Percentiles rank a stretch among this genome's conserved stretches.
Conservation (phyloP, 2,329 filamentous ascomycete genomes). For the Massarina eburnea region DNA sequence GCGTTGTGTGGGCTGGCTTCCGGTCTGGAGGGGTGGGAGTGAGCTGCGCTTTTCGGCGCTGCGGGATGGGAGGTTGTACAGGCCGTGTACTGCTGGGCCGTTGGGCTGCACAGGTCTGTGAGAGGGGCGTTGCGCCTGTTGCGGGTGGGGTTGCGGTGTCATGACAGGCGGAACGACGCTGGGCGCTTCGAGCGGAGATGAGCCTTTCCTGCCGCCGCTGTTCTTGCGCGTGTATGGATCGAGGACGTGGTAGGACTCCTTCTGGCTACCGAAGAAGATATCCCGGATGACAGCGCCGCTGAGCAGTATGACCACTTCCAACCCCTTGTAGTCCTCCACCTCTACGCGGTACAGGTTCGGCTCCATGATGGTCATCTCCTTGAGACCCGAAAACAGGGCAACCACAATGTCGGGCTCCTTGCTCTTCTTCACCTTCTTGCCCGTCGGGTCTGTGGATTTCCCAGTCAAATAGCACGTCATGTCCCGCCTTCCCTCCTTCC, state of each 20-base stretch:
- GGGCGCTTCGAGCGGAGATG: slow-evolving; percentile 32
- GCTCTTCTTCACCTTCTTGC: slow-evolving; percentile 66
- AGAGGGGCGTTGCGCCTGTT: slow-evolving; percentile 24
- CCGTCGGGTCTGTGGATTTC: slow-evolving; percentile 65
- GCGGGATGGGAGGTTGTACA: slow-evolving; percentile 18
- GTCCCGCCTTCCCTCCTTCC: slow-evolving; percentile 84
- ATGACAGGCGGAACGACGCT: slow-evolving; percentile 34
- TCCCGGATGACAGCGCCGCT: slow-evolving; percentile 63
- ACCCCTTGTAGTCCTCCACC: slow-evolving; percentile 88
- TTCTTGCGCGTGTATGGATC: slow-evolving; percentile 46
- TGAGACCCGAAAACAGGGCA: slow-evolving; percentile 73
- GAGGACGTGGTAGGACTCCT: slow-evolving; percentile 77
- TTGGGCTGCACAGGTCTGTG: slow-evolving; percentile 18
- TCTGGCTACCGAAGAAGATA: slow-evolving; percentile 63
- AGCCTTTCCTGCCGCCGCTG: slow-evolving; percentile 39
- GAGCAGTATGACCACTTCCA: slow-evolving; percentile 77
- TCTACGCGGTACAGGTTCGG: slow-evolving; percentile 89
- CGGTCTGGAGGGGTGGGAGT: slow-evolving; percentile 32
- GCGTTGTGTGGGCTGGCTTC: slow-evolving; percentile 22
- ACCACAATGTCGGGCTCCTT: slow-evolving; percentile 95
- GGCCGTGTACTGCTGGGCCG: slow-evolving; percentile 16
- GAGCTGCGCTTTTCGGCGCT: slow-evolving; percentile 29
- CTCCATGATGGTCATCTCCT: slow-evolving; percentile 87
- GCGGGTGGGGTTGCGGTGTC: slow-evolving; percentile 34
- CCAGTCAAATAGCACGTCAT: slow-evolving; percentile 87